Percentiles rank a stretch among this genome's conserved stretches.
phyloP scores from a whole-genome alignment of 805 yeast species.

The Saccharomycopsis amapae region DNA sequence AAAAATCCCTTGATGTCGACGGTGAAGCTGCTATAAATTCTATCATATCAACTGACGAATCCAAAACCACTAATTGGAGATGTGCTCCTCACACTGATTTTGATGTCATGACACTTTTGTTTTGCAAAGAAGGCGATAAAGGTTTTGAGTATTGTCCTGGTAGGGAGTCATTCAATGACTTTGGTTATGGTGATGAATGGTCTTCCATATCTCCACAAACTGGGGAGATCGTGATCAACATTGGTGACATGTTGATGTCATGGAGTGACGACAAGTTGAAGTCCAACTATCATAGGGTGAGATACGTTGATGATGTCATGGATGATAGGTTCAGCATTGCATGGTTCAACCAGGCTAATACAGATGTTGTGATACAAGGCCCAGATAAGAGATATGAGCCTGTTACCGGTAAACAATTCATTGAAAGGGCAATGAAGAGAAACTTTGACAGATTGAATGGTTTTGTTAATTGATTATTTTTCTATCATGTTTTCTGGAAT shows the following conservation, averaged over 20 bases:
- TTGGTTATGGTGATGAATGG: conserved; percentile 25
- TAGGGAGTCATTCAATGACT: conserved; percentile 31
- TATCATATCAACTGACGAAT: conserved; percentile 22
- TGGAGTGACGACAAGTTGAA: conserved; percentile 32
- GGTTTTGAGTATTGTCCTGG: conserved; percentile 35
- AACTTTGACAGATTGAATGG: too few species aligned
- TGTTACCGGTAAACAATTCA: conserved; percentile 29
- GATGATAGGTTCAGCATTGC: conserved; percentile 31
- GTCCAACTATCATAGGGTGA: conserved; percentile 32
- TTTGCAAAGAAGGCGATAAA: conserved; percentile 32
- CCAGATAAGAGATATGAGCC: conserved; percentile 27
- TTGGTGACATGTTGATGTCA: conserved; percentile 35
- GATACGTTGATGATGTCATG: conserved; percentile 28
- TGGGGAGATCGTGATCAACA: conserved; percentile 32
- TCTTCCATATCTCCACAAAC: conserved; percentile 17
- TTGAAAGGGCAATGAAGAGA: conserved; percentile 31
- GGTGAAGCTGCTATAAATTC: not conserved
- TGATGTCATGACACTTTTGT: conserved; percentile 31
- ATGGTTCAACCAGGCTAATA: conserved; percentile 33
- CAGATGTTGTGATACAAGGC: conserved; percentile 29
- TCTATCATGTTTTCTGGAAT: too few species aligned
- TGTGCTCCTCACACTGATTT: conserved; percentile 35
- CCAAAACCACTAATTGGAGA: conserved; percentile 27
- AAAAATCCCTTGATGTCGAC: conserved; percentile 20
- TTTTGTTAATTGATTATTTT: too few species aligned